These are phyloP conservation scores for Scedosporium apiospermum DNA, from an alignment of 2,329 filamentous ascomycete species.

Conservation along the genomic window DNA sequence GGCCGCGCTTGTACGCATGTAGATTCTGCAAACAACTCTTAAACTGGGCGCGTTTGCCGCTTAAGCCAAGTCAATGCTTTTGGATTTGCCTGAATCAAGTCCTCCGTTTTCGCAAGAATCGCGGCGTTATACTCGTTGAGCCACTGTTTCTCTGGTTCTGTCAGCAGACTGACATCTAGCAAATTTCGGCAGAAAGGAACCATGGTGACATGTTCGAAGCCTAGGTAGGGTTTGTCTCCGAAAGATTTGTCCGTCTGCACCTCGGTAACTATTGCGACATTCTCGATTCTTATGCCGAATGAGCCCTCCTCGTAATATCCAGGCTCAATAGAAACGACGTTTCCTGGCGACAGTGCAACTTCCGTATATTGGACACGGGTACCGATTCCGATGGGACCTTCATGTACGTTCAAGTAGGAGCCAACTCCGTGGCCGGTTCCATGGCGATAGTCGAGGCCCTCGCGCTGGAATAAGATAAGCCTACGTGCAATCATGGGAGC, in stretches of 20 bases:
- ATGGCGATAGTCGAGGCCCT: conserved; percentile 90
- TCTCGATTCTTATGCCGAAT: conserved; percentile 95
- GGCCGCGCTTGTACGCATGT: conserved; percentile 42
- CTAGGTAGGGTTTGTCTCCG: conserved; percentile 86
- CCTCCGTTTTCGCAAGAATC: conserved; percentile 71
- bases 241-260: conserved; percentile 81
- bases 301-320: conserved; percentile 95
- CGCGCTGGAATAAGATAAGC: conserved; percentile 28
- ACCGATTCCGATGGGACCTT: conserved; percentile 93
- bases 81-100: conserved; percentile 64
- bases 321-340: conserved; percentile 92
- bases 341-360: conserved; percentile 79
- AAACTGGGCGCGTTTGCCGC: conserved; percentile 67
- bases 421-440: conserved; percentile 95
- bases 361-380: conserved; percentile 87
- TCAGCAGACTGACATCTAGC: conserved; percentile 67
- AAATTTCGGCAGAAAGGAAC: conserved; percentile 87
- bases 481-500: too few relatives aligned
- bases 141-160: conserved; percentile 68
- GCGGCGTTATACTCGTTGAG: conserved; percentile 78
- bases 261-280: conserved; percentile 84
- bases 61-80: conserved; percentile 71
- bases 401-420: conserved; percentile 92
- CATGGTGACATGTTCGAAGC: conserved; percentile 97
- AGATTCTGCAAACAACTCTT: background rate